Evolutionary conservation across 1,284 basidiomycete species (phyloP), one percentile per base, ranked within the genome.

Genomic region (Psilocybe mexicana): DNA sequence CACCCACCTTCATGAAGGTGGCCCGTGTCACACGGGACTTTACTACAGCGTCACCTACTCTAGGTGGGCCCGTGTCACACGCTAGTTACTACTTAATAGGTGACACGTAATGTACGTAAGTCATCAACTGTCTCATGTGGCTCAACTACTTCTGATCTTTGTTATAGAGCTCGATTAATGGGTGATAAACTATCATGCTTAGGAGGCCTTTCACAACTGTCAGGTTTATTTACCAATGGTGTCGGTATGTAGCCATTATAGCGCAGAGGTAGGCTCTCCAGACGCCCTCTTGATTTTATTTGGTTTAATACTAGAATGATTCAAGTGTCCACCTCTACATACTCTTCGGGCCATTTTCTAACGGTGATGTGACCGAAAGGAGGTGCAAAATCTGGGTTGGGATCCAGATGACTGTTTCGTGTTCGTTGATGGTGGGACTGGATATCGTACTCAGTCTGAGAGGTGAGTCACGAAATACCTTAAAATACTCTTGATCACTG

Each of bases 381-480:
- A 36, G 14, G 1, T 60, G 58, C 40, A 55, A 56, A 36, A 25
- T n/a, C 43, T 60, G 58, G 58, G 56, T 60, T 36, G 26, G 26
- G 1, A 51, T 60, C 43, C 52, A 57, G 35, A 45, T 51, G 23
- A 23, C 28, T 3, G 14, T 40, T 1, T 33, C 51, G 4, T 60
- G 55, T n/a, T 24, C 35, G 11, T 25, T 61, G 28, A 44, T 54
- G 57, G 52, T 28, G 4, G 45, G 47, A 24, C 30, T 61, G 11
- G 51, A 57, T 48, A 24, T 54, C 4, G 42, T 61, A 11, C 38
- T 61, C 2, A 61, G 59, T 57, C 38, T 61, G 8, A 25, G 58
- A 57, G 57, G 58, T 61, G 49, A 7, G 52, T 58, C 10, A 12
- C 8, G 18, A 18, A 18, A 18, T 18, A 18, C 18, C 18, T 18